Conservation (phyloP, 352 stramenopile species). For the Phytophthora niederhauseri region DNA sequence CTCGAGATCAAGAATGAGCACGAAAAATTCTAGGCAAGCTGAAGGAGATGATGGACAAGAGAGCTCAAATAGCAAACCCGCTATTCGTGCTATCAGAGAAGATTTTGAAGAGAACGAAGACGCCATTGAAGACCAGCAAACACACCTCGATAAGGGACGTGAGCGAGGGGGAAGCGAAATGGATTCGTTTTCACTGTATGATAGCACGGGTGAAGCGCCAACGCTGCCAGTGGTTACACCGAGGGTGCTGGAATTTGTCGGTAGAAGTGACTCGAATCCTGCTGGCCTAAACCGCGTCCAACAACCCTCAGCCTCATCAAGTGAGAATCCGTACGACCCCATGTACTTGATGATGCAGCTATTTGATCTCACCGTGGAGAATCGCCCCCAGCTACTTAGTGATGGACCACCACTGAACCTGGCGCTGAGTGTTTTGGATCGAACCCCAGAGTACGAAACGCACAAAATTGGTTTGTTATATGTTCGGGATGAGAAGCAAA, state of each 20-base stretch:
- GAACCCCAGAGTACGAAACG: conserved; percentile 82
- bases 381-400: conserved; percentile 63
- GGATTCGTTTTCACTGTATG: conserved; percentile 40
- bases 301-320: background rate
- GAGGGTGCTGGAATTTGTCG: conserved; percentile 16
- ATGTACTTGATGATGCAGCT: conserved; percentile 86
- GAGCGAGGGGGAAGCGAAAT: conserved; percentile 17
- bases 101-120: conserved; percentile 34
- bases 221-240: conserved; percentile 9
- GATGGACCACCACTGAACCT: conserved; percentile 60
- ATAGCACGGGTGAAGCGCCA: conserved; percentile 1
- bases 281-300: background rate
- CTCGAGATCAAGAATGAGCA: conserved; percentile 8
- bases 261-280: background rate
- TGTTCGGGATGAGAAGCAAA: conserved; percentile 60
- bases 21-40: conserved; percentile 21
- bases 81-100: conserved; percentile 36
- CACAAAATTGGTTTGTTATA: conserved; percentile 90
- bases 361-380: conserved; percentile 66
- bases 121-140: background rate
- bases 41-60: conserved; percentile 40
- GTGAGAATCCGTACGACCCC: conserved; percentile 49
- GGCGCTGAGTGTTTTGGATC: conserved; percentile 79
- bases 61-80: conserved; percentile 13
- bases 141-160: conserved; percentile 4